Evolutionary conservation across 83 land plant species (phyloP).

Genomic region (Picea abies): DNA sequence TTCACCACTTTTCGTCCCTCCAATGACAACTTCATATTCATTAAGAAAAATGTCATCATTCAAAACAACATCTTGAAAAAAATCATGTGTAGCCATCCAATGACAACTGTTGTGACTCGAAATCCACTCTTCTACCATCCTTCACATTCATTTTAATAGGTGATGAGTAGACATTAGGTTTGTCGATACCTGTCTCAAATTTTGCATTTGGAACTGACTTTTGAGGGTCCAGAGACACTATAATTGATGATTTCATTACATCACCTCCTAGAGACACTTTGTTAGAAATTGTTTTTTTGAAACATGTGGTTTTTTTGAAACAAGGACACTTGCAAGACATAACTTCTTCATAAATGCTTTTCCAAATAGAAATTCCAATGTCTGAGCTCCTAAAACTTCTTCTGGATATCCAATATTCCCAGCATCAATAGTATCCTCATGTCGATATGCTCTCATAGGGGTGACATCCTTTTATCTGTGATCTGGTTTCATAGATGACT

Average conservation of each 20-base stretch:
- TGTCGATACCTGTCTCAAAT: background rate
- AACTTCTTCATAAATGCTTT: conserved; percentile 73
- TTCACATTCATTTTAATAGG: background rate
- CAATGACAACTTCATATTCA: too few relatives aligned
- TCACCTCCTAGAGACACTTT: background rate
- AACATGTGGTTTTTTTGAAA: conserved; percentile 29
- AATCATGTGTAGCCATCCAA: background rate
- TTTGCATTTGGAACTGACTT: background rate
- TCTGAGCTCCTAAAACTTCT: conserved; percentile 19
- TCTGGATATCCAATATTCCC: conserved; percentile 21
- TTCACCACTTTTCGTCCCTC: too few relatives aligned
- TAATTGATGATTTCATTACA: background rate
- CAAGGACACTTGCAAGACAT: conserved; percentile 56
- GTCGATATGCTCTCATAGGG: background rate
- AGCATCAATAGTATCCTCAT: conserved; percentile 20
- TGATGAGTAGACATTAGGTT: background rate
- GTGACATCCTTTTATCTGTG: background rate
- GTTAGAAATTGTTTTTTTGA: background rate
- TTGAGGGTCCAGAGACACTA: background rate
- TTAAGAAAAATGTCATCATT: too few relatives aligned
- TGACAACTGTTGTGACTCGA: conserved; percentile 1
- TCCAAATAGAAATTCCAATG: conserved; percentile 77
- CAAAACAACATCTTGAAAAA: too few relatives aligned
- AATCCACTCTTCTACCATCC: background rate
- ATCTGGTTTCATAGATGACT: conserved; percentile 5